Evolutionary conservation across 2,329 filamentous ascomycete genomes (phyloP), one percentile per base, ranked within the genome.

Genomic region (Aspergillus fumigatus): DNA sequence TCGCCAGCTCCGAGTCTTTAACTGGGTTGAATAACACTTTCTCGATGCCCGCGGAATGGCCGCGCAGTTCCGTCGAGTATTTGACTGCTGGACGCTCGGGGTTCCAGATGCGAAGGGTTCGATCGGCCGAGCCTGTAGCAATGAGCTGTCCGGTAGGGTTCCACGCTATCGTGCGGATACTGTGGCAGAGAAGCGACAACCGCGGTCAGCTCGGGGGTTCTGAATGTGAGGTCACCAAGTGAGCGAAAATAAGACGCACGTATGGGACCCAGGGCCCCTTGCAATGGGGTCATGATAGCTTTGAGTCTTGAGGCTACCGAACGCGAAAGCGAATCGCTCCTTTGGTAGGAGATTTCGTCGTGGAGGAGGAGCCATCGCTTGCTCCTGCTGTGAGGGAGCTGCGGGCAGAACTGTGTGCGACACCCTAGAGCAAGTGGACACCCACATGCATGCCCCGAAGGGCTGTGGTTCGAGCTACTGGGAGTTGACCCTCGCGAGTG

Each of bases 91-190:
- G 73, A 53, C 77, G 74, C 56, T 80, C 78, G 0, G 78, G 78
- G 61, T 99, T 96, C 93, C 94, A 99, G 62, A 99, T 86, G n/a
- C 92, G 88, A 48, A 99, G 80, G 0, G 87, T 87, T 53, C 93
- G 92, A 75, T 97, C 89, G 8, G 93, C 90, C 2, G 90, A 89
- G 2, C 91, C 92, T 0, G 92, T 95, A 0, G 93, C 93, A 59
- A 97, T 86, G 58, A 94, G 80, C 8, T 85, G 88, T 35, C 93
- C 92, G 0, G 90, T 80, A 0, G 92, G 90, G 62, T 93, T 96
- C 93, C 93, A 97, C 41, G 89, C 87, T 62, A 97, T 87, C 1
- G 88, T 88, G 43, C 89, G 86, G 55, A 95, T 81, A 61, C 88
- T 91, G 53, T 56, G 32, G 21, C 27, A 25, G 41, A 53, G 47